Conservation (phyloP, 2,329 filamentous ascomycete genomes). For the Cladosporium sphaerospermum region DNA sequence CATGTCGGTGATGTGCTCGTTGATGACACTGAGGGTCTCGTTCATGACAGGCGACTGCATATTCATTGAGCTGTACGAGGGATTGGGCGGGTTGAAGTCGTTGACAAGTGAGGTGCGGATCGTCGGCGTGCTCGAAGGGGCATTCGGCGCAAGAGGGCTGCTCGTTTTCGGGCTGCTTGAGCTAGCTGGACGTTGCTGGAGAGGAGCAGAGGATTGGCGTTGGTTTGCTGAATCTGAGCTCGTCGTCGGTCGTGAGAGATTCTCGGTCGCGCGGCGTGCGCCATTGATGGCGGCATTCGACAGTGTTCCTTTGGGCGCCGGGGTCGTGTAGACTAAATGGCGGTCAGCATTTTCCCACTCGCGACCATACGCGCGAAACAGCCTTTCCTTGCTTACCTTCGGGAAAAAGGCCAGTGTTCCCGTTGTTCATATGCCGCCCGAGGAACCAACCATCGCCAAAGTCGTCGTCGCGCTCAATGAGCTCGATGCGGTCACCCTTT, state of each 20-base stretch:
- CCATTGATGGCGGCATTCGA: constrained; percentile 17
- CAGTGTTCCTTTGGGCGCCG: constrained; percentile 31
- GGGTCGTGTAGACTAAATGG: constrained; percentile 34
- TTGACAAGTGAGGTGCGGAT: constrained; percentile 9
- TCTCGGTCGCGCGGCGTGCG: constrained; percentile 29
- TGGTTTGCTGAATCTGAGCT: constrained; percentile 12
- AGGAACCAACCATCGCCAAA: constrained; percentile 79
- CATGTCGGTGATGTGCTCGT: constrained; percentile 93
- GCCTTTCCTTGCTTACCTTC: constrained; percentile 54
- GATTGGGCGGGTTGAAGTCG: constrained; percentile 3
- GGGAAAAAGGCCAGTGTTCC: constrained; percentile 72
- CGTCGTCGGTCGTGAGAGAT: constrained; percentile 11
- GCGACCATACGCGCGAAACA: background rate
- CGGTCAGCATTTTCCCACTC: background rate
- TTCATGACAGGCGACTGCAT: constrained; percentile 66
- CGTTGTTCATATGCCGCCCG: constrained; percentile 65
- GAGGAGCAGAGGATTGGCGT: constrained; percentile 8
- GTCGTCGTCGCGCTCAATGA: constrained; percentile 80
- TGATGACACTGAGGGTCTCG: constrained; percentile 90
- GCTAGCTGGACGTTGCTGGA: constrained; percentile 13
- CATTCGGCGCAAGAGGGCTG: constrained; percentile 3
- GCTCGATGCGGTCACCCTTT: constrained; percentile 77
- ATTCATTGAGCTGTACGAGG: constrained; percentile 10
- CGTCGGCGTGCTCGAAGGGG: background rate
- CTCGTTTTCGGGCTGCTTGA: constrained; percentile 9